phyloP scores from a whole-genome alignment of 768 basidiomycete species.

The Hirschioporus abietinus region DNA sequence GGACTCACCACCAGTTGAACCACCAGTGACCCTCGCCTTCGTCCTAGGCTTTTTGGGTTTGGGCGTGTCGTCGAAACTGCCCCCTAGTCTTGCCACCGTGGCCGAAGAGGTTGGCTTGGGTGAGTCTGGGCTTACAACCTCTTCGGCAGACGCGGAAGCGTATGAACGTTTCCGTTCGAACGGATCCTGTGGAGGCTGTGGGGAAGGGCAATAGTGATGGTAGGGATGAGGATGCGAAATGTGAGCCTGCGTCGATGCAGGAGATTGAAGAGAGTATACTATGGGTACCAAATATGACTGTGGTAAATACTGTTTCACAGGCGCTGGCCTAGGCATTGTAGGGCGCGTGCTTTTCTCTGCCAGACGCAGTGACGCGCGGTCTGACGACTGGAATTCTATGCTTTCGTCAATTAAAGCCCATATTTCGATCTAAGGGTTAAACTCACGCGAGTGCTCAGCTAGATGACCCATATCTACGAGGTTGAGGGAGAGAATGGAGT shows the following conservation, averaged over 20 bases:
- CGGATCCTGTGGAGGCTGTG: neutral
- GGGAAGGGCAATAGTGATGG: neutral
- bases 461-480: neutral
- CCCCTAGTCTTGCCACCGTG: neutral
- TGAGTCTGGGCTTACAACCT: neutral
- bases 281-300: neutral
- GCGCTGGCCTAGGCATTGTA: neutral
- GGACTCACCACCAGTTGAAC: neutral
- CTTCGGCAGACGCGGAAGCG: neutral
- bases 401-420: conserved; percentile 11
- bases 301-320: neutral
- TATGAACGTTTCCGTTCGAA: neutral
- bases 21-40: conserved; percentile 23
- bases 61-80: conserved; percentile 17
- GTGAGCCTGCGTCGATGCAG: neutral
- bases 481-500: neutral
- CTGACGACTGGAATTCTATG: conserved; percentile 46
- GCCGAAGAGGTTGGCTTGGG: neutral
- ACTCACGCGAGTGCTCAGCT: neutral
- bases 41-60: conserved; percentile 45
- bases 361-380: conserved; percentile 55
- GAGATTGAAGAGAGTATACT: neutral
- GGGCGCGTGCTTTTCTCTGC: conserved; percentile 40
- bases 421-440: neutral
- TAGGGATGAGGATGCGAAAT: neutral